Conservation (phyloP, 257 asterid species). For the Verbascum thapsus region DNA sequence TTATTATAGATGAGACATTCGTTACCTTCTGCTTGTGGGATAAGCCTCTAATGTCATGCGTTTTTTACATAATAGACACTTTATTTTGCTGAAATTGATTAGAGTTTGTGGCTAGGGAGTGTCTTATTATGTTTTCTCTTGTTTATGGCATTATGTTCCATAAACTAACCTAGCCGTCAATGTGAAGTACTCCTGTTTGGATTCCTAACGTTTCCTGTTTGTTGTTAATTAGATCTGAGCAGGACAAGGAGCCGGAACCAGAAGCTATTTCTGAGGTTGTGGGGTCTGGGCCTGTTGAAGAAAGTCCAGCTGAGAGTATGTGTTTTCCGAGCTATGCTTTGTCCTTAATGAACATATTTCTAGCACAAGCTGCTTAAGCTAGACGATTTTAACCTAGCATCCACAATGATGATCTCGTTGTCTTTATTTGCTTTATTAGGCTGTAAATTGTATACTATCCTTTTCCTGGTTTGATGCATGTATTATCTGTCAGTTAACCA, state of each 20-base stretch:
- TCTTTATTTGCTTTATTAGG: conserved; percentile 16
- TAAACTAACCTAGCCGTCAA: no score
- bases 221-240: conserved; percentile 74
- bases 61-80: neutral
- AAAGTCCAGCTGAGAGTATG: conserved; percentile 69
- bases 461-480: no score
- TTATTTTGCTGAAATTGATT: conserved; percentile 1
- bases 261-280: conserved; percentile 64
- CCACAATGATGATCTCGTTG: conserved; percentile 14
- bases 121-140: conserved; percentile 11
- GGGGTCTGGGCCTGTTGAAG: conserved; percentile 77
- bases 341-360: conserved; percentile 14
- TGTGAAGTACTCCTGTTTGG: neutral
- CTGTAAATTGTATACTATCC: conserved; percentile 6
- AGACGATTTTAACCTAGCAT: conserved; percentile 15
- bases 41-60: conserved; percentile 6
- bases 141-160: no score
- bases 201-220: conserved; percentile 18
- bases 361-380: conserved; percentile 24
- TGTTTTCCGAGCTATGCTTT: conserved; percentile 17
- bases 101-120: conserved; percentile 3
- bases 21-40: neutral
- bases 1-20: neutral
- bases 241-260: conserved; percentile 95
- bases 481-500: conserved; percentile 84